These are phyloP conservation scores for Alloteropsis semialata DNA, from an alignment of 176 grass and related monocot species.

Conservation along the genomic window DNA sequence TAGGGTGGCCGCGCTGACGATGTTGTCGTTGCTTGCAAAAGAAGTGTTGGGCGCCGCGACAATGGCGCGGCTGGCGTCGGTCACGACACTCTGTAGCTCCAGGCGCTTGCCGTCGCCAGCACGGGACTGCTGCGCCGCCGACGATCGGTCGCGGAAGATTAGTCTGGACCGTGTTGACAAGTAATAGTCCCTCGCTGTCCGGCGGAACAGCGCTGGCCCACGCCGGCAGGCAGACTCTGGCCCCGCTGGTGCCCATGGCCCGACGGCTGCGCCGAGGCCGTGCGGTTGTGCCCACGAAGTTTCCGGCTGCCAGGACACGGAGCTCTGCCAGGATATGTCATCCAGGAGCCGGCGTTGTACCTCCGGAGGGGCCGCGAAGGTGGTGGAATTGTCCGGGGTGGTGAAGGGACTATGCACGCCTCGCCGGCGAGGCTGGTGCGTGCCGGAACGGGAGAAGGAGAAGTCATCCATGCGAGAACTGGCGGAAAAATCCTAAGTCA, in stretches of 20 bases:
- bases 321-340: conserved; percentile 71
- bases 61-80: conserved; percentile 28
- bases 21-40: conserved; percentile 38
- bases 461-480: conserved; percentile 35
- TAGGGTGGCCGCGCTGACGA: not conserved
- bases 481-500: not conserved
- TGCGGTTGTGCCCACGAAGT: conserved; percentile 48
- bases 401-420: conserved; percentile 9
- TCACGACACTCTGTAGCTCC: conserved; percentile 56
- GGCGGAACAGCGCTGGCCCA: conserved; percentile 50
- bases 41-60: conserved; percentile 23
- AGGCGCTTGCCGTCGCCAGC: conserved; percentile 31
- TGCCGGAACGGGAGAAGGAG: conserved; percentile 60
- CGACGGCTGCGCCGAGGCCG: conserved; percentile 54
- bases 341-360: not conserved
- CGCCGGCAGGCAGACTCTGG: not conserved
- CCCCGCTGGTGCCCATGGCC: conserved; percentile 36
- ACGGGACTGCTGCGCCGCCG: not conserved
- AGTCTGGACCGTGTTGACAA: conserved; percentile 14
- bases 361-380: not conserved
- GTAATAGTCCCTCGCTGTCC: conserved; percentile 65
- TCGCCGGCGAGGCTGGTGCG: conserved; percentile 11
- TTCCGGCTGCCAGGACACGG: conserved; percentile 58
- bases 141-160: conserved; percentile 21
- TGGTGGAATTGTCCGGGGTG: conserved; percentile 5